Evolutionary conservation across 2,329 filamentous ascomycete genomes (phyloP).

Genomic region (Knoxdaviesia capensis): DNA sequence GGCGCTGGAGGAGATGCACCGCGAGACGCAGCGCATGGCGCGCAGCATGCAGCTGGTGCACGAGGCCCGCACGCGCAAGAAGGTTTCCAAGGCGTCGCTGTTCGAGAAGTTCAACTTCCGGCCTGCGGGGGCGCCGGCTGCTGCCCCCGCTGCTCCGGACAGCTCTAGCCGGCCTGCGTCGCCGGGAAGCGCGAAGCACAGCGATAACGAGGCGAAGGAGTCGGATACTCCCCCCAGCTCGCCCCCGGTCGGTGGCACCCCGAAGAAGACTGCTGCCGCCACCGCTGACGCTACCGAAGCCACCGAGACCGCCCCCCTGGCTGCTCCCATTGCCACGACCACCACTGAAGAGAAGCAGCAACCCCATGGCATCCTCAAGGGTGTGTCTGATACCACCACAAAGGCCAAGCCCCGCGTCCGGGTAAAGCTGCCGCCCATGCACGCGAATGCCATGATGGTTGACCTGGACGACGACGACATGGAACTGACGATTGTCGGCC

Average conservation of each 20-base stretch:
- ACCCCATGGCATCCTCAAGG: too few species aligned
- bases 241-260: constrained; percentile 17
- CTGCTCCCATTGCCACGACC: constrained; percentile 15
- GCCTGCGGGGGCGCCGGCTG: constrained; percentile 14
- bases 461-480: constrained; percentile 31
- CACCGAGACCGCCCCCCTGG: constrained; percentile 10
- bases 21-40: constrained; percentile 80
- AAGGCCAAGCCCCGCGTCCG: constrained; percentile 26
- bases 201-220: constrained; percentile 29
- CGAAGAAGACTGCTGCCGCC: constrained; percentile 11
- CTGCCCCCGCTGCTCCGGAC: constrained; percentile 8
- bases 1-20: constrained; percentile 82
- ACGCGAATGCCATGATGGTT: constrained; percentile 17
- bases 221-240: constrained; percentile 56
- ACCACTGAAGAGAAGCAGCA: constrained; percentile 1
- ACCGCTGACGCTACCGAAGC: constrained; percentile 3
- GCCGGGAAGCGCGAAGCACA: constrained; percentile 21
- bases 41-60: constrained; percentile 83
- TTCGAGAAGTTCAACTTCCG: constrained; percentile 70
- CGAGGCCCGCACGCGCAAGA: constrained; percentile 79
- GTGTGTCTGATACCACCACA: not conserved
- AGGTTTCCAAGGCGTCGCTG: constrained; percentile 63
- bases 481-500: constrained; percentile 34
- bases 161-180: constrained; percentile 37
- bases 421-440: constrained; percentile 23